Evolutionary conservation across 805 yeast species (phyloP).

Genomic region (Cyberlindnera euphorbiiphila): DNA sequence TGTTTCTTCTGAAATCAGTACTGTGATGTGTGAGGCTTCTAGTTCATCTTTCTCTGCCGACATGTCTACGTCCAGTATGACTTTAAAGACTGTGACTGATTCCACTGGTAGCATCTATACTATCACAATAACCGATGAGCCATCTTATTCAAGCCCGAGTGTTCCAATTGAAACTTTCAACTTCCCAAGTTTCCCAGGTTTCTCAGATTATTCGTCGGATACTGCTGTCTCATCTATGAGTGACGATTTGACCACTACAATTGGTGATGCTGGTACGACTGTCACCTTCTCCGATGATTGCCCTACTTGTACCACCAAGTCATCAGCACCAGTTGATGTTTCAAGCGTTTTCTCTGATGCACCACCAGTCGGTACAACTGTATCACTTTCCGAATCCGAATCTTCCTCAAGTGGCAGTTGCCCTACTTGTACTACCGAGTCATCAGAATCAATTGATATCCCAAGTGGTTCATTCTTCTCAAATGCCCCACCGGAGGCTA

Average conservation of each 20-base stretch:
- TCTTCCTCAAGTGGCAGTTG: too few species aligned
- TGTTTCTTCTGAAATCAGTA: constrained; percentile 8
- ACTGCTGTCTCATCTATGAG: not conserved
- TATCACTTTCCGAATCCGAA: too few species aligned
- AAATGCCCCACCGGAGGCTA: not conserved
- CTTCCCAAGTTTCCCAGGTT: not conserved
- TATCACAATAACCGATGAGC: constrained; percentile 4
- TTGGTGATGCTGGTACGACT: constrained; percentile 4
- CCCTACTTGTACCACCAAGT: not conserved
- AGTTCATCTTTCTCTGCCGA: not conserved
- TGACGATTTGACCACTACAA: not conserved
- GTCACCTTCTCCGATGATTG: not conserved
- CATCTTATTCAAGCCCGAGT: not conserved
- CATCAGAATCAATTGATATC: too few species aligned
- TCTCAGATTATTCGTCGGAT: not conserved
- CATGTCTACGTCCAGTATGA: constrained; percentile 7
- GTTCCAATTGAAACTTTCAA: not conserved
- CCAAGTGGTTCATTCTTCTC: too few species aligned
- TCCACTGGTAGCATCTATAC: constrained; percentile 9
- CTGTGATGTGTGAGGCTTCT: constrained; percentile 12
- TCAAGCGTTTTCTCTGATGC: too few species aligned
- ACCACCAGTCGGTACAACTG: too few species aligned
- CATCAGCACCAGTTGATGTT: too few species aligned
- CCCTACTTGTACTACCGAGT: too few species aligned
- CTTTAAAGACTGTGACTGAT: constrained; percentile 13